Conservation (phyloP, 768 basidiomycete genomes). For the Multifurca ochricompacta region DNA sequence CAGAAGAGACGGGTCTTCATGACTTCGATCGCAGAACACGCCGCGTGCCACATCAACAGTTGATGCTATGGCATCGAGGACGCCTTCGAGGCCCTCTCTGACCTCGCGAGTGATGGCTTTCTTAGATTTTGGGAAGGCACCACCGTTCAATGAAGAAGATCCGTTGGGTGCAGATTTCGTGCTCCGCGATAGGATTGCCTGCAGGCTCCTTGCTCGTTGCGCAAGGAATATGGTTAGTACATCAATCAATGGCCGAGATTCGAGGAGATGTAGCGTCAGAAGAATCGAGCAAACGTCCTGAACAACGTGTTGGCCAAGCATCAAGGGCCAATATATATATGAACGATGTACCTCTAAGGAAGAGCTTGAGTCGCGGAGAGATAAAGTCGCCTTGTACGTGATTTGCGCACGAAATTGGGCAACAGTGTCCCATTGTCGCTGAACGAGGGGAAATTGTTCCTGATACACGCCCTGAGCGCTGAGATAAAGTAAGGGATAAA, state of each 20-base stretch:
- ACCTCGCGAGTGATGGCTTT: slow-evolving; percentile 42
- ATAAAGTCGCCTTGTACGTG: slow-evolving; percentile 76
- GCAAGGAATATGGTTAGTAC: slow-evolving; percentile 61
- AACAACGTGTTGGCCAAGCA: slow-evolving; percentile 3
- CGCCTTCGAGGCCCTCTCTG: slow-evolving; percentile 42
- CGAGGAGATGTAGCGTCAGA: slow-evolving; percentile 80
- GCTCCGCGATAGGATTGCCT: slow-evolving; percentile 28
- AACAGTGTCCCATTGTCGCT: slow-evolving; percentile 90
- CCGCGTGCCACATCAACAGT: slow-evolving; percentile 51
- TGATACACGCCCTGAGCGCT: slow-evolving; percentile 25
- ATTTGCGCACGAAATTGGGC: slow-evolving; percentile 85
- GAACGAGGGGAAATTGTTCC: slow-evolving; percentile 83
- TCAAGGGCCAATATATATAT: background rate
- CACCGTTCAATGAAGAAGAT: slow-evolving; percentile 10
- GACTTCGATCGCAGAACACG: slow-evolving; percentile 42
- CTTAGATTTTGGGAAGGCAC: slow-evolving; percentile 19
- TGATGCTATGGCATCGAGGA: slow-evolving; percentile 47
- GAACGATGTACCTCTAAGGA: slow-evolving; percentile 41
- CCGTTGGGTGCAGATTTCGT: slow-evolving; percentile 5
- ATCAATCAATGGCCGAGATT: slow-evolving; percentile 72
- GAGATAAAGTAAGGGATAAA: background rate
- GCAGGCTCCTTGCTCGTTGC: slow-evolving; percentile 60
- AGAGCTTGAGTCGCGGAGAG: slow-evolving; percentile 55
- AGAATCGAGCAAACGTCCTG: slow-evolving; percentile 74
- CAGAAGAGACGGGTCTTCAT: slow-evolving; percentile 40